Conservation (phyloP, 306 rosid species). For the Fragaria nilgerrensis region DNA sequence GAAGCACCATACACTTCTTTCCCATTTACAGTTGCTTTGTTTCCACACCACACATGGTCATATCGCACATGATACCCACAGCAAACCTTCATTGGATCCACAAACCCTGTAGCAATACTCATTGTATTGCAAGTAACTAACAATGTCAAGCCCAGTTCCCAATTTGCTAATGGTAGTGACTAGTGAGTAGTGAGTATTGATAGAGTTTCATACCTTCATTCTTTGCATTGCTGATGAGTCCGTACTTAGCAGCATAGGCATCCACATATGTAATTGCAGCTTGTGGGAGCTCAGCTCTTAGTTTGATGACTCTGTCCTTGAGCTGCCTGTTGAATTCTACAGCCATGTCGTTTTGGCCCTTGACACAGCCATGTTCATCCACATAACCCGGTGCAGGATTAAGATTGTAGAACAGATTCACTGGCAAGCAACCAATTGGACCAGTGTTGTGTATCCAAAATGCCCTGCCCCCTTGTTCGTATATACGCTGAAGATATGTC, state of each 20-base stretch:
- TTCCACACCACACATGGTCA: conserved; percentile 84
- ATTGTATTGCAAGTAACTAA: too few species aligned
- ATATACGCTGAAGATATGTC: conserved; percentile 45
- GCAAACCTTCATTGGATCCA: conserved; percentile 69
- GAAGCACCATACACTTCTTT: conserved; percentile 60
- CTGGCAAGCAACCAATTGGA: conserved; percentile 85
- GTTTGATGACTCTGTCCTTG: conserved; percentile 59
- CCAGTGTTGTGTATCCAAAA: conserved; percentile 96
- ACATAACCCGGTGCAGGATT: conserved; percentile 53
- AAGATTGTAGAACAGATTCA: conserved; percentile 64
- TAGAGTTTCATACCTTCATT: conserved; percentile 47
- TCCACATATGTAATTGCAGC: conserved; percentile 88
- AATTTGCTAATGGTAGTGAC: neutral
- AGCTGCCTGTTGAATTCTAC: conserved; percentile 67
- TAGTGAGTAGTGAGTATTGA: neutral
- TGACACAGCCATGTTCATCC: conserved; percentile 65
- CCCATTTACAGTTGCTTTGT: conserved; percentile 48
- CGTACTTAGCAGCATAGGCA: conserved; percentile 75
- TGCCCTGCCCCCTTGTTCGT: conserved; percentile 69
- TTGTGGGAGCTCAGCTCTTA: conserved; percentile 69
- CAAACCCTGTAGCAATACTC: conserved; percentile 50
- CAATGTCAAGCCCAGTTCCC: neutral
- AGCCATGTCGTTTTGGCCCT: conserved; percentile 67
- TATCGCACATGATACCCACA: conserved; percentile 87
- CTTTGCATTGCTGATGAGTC: conserved; percentile 66